Evolutionary conservation across 1,284 basidiomycete genomes (phyloP).

Genomic region (Melanopsichium pennsylvanicum): DNA sequence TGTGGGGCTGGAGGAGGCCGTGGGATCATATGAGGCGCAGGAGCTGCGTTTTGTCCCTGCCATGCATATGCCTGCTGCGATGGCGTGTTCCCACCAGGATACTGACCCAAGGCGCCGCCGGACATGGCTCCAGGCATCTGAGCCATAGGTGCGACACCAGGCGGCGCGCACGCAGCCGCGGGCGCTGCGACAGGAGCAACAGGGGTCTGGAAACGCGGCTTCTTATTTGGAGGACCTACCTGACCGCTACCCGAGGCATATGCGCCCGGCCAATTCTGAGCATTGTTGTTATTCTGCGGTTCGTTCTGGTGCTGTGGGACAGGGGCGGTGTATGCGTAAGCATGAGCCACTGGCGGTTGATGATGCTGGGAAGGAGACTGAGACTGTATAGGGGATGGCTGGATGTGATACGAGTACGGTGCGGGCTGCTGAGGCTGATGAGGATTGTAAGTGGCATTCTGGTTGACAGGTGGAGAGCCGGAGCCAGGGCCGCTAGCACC

Average conservation of each 20-base stretch:
- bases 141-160: constrained; percentile 7
- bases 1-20: constrained; percentile 18
- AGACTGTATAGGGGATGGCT: constrained; percentile 9
- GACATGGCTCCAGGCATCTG: constrained; percentile 1
- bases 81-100: constrained; percentile 1
- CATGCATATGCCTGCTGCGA: constrained; percentile 28
- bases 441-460: constrained; percentile 19
- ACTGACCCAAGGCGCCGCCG: neutral
- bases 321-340: constrained; percentile 16
- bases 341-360: constrained; percentile 13
- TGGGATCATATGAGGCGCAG: constrained; percentile 12
- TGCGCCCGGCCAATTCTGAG: constrained; percentile 25
- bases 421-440: constrained; percentile 22
- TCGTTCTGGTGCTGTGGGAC: constrained; percentile 13
- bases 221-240: constrained; percentile 32
- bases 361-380: constrained; percentile 29
- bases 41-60: constrained; percentile 13
- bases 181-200: constrained; percentile 1
- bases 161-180: neutral
- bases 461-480: constrained; percentile 2
- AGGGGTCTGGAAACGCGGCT: constrained; percentile 26
- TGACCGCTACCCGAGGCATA: constrained; percentile 22
- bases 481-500: neutral
- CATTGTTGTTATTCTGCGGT: constrained; percentile 1
- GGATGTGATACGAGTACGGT: constrained; percentile 22